A percentile compares a stretch with the other conserved stretches of the same genome.
phyloP scores from a whole-genome alignment of 2,329 filamentous ascomycete genomes.

The Trichophyton schoenleinii region DNA sequence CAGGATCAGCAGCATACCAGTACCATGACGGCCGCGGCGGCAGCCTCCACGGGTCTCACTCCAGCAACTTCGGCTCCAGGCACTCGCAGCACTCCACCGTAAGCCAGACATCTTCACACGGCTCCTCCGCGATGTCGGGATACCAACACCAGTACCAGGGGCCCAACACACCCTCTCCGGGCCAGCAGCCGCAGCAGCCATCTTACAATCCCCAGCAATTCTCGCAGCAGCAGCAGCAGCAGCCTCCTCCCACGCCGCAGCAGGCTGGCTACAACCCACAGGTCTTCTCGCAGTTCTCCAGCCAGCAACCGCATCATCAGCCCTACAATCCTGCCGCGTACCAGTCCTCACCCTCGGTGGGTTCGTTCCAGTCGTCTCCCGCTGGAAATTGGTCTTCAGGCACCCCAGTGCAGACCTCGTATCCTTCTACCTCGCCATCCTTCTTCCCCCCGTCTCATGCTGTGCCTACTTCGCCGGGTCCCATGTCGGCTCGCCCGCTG shows the following conservation, averaged over 20 bases:
- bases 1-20: slow-evolving; percentile 18
- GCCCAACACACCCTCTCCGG: slow-evolving; percentile 25
- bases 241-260: slow-evolving; percentile 33
- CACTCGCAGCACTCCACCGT: slow-evolving; percentile 28
- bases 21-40: slow-evolving; percentile 25
- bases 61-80: slow-evolving; percentile 21
- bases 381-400: slow-evolving; percentile 24
- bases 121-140: slow-evolving; percentile 28
- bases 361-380: slow-evolving; percentile 21
- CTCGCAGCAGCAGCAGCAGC: slow-evolving; percentile 21
- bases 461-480: slow-evolving; percentile 21
- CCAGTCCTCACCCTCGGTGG: slow-evolving; percentile 22
- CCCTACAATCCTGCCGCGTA: slow-evolving; percentile 41
- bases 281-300: slow-evolving; percentile 36
- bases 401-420: slow-evolving; percentile 22
- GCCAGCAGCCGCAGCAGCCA: slow-evolving; percentile 26
- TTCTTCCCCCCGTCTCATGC: slow-evolving; percentile 8
- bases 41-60: slow-evolving; percentile 22
- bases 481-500: slow-evolving; percentile 26
- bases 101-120: slow-evolving; percentile 32
- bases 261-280: slow-evolving; percentile 58
- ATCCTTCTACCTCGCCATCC: slow-evolving; percentile 19
- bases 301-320: slow-evolving; percentile 16
- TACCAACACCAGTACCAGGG: slow-evolving; percentile 44
- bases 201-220: slow-evolving; percentile 54